A percentile compares a stretch with the other conserved stretches of the same genome.
Evolutionary conservation across 169 alveolate genomes (phyloP).

Genomic region (Plasmodium relictum): DNA sequence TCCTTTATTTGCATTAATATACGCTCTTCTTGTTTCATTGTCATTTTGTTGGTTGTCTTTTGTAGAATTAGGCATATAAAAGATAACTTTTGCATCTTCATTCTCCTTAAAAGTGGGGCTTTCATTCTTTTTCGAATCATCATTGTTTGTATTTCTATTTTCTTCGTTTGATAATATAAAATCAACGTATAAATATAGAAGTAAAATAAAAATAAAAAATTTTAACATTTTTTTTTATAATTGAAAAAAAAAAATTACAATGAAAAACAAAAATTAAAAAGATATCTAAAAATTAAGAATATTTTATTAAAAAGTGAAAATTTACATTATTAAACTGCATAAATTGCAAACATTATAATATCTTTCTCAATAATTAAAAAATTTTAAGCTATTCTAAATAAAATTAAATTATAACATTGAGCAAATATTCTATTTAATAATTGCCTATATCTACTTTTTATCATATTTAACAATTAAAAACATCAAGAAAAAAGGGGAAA

Average conservation of each 20-base stretch:
- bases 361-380: neutral
- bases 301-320: slow-evolving; percentile 2
- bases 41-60: neutral
- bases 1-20: neutral
- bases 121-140: slow-evolving; percentile 4
- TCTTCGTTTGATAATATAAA: slow-evolving; percentile 2
- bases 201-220: slow-evolving; percentile 36
- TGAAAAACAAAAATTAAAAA: neutral
- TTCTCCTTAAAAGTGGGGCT: slow-evolving; percentile 54
- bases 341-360: slow-evolving; percentile 14
- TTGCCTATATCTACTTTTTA: slow-evolving; percentile 18
- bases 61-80: slow-evolving; percentile 54
- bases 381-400: neutral
- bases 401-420: neutral
- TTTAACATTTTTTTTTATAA: slow-evolving; percentile 58
- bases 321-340: slow-evolving; percentile 33
- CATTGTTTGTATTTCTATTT: slow-evolving; percentile 9
- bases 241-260: neutral
- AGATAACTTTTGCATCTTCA: slow-evolving; percentile 54
- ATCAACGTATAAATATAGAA: slow-evolving; percentile 26
- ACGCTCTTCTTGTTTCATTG: slow-evolving; percentile 1
- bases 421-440: neutral
- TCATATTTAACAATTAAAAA: slow-evolving; percentile 22
- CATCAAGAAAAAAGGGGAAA: neutral
- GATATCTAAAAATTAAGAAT: slow-evolving; percentile 16